Evolutionary conservation across 352 stramenopile genomes (phyloP).

Genomic region (Pythium pectinolyticum): DNA sequence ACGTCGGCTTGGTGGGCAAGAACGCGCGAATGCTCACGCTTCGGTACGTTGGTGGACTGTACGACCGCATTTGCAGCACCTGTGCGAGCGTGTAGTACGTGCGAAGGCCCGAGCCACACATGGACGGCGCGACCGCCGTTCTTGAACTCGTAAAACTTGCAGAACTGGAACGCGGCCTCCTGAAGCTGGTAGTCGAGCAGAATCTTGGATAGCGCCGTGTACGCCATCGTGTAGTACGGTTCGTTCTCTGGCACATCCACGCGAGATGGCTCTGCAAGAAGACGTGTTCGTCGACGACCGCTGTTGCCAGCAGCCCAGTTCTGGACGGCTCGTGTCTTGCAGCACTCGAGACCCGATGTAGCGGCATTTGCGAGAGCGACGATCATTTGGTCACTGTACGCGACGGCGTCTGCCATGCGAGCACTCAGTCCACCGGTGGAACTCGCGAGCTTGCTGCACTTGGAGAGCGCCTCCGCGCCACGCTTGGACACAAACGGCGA

Average conservation of each 20-base stretch:
- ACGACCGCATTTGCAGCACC: slow-evolving; percentile 15
- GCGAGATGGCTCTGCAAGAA: background rate
- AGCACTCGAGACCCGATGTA: background rate
- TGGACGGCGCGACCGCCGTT: slow-evolving; percentile 8
- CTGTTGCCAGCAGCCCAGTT: background rate
- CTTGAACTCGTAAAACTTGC: slow-evolving; percentile 22
- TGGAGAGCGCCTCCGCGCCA: background rate
- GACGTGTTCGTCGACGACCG: background rate
- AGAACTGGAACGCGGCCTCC: slow-evolving; percentile 18
- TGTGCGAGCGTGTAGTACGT: slow-evolving; percentile 11
- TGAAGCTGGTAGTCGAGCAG: slow-evolving; percentile 13
- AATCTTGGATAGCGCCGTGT: slow-evolving; percentile 6
- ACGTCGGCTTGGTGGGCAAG: slow-evolving; percentile 1
- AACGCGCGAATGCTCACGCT: background rate
- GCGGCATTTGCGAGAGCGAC: background rate
- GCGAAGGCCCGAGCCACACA: background rate
- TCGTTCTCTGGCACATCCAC: background rate
- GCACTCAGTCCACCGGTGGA: background rate
- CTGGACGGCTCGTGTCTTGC: background rate
- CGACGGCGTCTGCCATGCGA: background rate
- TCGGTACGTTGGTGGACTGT: background rate
- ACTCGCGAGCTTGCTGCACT: background rate
- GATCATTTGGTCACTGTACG: background rate
- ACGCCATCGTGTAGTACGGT: slow-evolving; percentile 17
- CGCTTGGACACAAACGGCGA: background rate